phyloP scores from a whole-genome alignment of 2,329 filamentous ascomycete genomes.

The Epichloe sp. region DNA sequence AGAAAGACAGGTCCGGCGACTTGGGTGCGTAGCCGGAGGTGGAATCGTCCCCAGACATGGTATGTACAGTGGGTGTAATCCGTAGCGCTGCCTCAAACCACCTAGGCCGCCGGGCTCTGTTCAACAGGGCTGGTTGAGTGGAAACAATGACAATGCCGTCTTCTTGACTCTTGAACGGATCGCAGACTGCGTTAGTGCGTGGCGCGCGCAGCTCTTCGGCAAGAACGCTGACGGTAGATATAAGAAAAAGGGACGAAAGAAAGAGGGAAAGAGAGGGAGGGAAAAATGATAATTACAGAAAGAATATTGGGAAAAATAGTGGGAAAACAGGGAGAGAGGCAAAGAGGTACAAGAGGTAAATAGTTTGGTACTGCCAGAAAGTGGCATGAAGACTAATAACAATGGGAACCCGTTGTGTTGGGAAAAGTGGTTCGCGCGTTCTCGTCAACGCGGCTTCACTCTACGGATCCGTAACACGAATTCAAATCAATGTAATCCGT shows the following conservation, averaged over 20 bases:
- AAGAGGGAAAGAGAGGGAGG: too few species aligned
- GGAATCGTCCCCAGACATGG: slow-evolving; percentile 34
- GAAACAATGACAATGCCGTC: background rate
- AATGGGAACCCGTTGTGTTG: background rate
- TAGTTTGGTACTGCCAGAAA: background rate
- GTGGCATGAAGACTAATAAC: background rate
- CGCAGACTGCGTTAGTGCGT: background rate
- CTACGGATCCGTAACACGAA: background rate
- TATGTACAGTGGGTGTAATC: background rate
- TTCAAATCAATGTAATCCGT: too few species aligned
- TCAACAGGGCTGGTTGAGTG: background rate
- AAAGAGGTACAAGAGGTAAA: too few species aligned
- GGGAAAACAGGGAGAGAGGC: too few species aligned
- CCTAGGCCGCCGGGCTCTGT: background rate
- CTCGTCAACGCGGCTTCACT: background rate
- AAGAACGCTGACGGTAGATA: background rate
- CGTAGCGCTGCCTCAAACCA: too few species aligned
- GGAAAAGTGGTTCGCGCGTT: background rate
- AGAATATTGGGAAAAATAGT: too few species aligned
- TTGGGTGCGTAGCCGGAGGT: slow-evolving; percentile 37
- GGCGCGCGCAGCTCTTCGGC: background rate
- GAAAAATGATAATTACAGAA: too few species aligned
- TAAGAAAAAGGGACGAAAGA: too few species aligned
- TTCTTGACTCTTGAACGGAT: background rate
- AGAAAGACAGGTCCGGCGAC: slow-evolving; percentile 46